Evolutionary conservation across 2,329 filamentous ascomycete genomes (phyloP).

Genomic region (Penicillium sp.): DNA sequence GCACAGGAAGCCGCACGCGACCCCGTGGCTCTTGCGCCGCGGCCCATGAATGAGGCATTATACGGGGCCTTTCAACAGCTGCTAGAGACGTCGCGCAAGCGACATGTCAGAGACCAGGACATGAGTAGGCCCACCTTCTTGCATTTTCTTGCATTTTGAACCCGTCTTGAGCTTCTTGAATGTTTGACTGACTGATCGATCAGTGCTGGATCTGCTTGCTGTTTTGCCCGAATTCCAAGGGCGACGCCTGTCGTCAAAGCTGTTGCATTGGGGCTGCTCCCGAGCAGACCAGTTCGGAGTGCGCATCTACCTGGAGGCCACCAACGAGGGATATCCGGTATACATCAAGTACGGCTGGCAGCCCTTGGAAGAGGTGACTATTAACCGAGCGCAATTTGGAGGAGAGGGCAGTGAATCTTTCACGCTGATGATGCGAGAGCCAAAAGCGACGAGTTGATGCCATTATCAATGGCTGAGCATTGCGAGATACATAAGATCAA

Average conservation of each 20-base stretch:
- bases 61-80: slow-evolving; percentile 24
- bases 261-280: slow-evolving; percentile 55
- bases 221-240: slow-evolving; percentile 51
- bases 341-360: slow-evolving; percentile 57
- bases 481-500: no score
- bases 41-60: slow-evolving; percentile 51
- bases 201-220: slow-evolving; percentile 52
- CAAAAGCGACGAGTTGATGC: neutral
- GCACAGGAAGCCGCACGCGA: slow-evolving; percentile 38
- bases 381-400: slow-evolving; percentile 41
- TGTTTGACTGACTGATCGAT: neutral
- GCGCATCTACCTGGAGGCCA: slow-evolving; percentile 58
- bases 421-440: slow-evolving; percentile 33
- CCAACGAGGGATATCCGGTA: slow-evolving; percentile 50
- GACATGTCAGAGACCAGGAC: slow-evolving; percentile 25
- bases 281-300: slow-evolving; percentile 50
- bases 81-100: slow-evolving; percentile 21
- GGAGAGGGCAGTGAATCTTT: slow-evolving; percentile 24
- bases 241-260: slow-evolving; percentile 48
- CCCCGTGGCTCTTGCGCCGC: slow-evolving; percentile 45
- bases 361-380: slow-evolving; percentile 40
- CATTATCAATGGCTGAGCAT: neutral
- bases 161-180: no score
- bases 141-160: neutral
- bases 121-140: slow-evolving; percentile 20